These are phyloP conservation scores for Jatropha curcas DNA, from an alignment of 345 rosid genomes.

Conservation along the genomic window DNA sequence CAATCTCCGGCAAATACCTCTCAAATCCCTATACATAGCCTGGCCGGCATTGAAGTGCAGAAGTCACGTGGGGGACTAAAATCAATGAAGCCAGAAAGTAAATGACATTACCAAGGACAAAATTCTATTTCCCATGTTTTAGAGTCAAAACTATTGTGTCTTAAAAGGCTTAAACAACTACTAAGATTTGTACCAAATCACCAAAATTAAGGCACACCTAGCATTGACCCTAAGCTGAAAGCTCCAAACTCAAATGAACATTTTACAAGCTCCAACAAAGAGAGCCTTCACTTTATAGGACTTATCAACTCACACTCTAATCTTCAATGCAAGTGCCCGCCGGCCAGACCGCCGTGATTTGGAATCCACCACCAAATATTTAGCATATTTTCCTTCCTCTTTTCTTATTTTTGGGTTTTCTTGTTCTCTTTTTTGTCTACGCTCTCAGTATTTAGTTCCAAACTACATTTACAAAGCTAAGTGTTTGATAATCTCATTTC, in stretches of 20 bases:
- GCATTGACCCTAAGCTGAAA: conserved; percentile 15
- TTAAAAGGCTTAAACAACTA: neutral
- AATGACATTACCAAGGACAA: conserved; percentile 13
- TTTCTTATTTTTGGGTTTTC: too few relatives aligned
- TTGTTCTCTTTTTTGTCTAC: neutral
- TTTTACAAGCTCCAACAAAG: neutral
- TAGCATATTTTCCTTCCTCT: neutral
- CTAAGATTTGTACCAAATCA: neutral
- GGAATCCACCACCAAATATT: conserved; percentile 3
- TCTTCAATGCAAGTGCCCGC: conserved; percentile 3
- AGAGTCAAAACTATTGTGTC: conserved; percentile 9
- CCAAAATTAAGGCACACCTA: conserved; percentile 1
- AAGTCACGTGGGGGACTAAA: too few relatives aligned
- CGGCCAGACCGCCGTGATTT: conserved; percentile 11
- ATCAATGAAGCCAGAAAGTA: neutral
- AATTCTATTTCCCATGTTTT: conserved; percentile 7
- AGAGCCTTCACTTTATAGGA: neutral
- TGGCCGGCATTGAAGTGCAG: neutral
- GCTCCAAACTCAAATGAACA: neutral
- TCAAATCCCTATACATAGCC: conserved; percentile 1
- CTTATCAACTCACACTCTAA: neutral
- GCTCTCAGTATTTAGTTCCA: neutral
- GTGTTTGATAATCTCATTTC: neutral
- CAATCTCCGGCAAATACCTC: neutral
- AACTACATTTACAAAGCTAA: conserved; percentile 3